A percentile compares a stretch with the other conserved stretches of the same genome.
Conservation (phyloP, 495 filamentous ascomycete species). For the Penicillium canescens region DNA sequence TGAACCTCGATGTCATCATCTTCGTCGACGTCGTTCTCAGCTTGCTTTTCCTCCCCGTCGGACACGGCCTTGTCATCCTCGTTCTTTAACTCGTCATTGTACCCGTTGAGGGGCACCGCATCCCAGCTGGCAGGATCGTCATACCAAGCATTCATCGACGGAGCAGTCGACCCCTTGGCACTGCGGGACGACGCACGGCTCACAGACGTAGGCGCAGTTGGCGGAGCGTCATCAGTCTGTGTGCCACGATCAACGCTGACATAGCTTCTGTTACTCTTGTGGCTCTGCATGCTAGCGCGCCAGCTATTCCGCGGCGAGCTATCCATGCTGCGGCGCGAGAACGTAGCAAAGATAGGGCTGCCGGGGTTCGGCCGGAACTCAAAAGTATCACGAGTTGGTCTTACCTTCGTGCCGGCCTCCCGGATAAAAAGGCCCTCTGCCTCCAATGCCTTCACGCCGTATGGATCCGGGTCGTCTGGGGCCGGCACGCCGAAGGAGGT, state of each 20-base stretch:
- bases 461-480: conserved; percentile 77
- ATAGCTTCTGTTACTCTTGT: conserved; percentile 58
- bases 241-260: conserved; percentile 59
- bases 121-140: conserved; percentile 31
- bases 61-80: conserved; percentile 2
- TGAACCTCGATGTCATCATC: conserved; percentile 44
- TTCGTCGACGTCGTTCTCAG: conserved; percentile 10
- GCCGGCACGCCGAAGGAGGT: conserved; percentile 73
- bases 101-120: conserved; percentile 36
- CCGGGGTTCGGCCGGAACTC: conserved; percentile 74
- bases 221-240: conserved; percentile 56
- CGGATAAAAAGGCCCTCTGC: conserved; percentile 82
- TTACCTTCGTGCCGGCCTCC: conserved; percentile 71
- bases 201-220: conserved; percentile 45
- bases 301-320: conserved; percentile 58
- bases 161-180: conserved; percentile 43
- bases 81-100: conserved; percentile 6
- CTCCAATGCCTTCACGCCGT: conserved; percentile 81
- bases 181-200: conserved; percentile 48
- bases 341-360: conserved; percentile 73
- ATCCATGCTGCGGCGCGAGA: conserved; percentile 69
- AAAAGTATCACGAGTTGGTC: conserved; percentile 73
- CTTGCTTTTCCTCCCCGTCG: too few relatives aligned
- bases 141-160: conserved; percentile 25
- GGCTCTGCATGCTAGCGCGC: conserved; percentile 65